Conservation (phyloP, 768 basidiomycete species). For the Termitomyces bulborhizus region DNA sequence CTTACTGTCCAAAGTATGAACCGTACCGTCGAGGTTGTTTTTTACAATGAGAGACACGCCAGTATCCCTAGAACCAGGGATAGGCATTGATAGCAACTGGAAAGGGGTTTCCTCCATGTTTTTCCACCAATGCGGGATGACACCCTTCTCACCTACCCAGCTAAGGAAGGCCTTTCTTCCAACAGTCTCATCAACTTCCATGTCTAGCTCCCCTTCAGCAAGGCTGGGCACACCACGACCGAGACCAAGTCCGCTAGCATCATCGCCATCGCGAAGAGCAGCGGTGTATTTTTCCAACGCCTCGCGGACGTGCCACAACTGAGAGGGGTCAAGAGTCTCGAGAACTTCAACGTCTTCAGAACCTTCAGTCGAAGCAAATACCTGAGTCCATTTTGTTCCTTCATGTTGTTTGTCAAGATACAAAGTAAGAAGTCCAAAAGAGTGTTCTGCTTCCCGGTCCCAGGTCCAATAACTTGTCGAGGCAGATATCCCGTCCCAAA, state of each 20-base stretch:
- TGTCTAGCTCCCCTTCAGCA: conserved; percentile 85
- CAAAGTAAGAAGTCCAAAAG: conserved; percentile 68
- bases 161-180: conserved; percentile 62
- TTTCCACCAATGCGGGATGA: conserved; percentile 35
- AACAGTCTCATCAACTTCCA: conserved; percentile 74
- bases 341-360: conserved; percentile 62
- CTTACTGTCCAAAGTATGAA: conserved; percentile 40
- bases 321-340: conserved; percentile 84
- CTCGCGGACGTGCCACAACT: conserved; percentile 74
- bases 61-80: conserved; percentile 45
- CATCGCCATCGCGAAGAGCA: conserved; percentile 50
- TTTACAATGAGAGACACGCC: conserved; percentile 54
- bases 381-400: conserved; percentile 79
- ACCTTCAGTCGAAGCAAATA: conserved; percentile 58
- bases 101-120: conserved; percentile 30
- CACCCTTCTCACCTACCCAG: conserved; percentile 55
- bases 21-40: conserved; percentile 65
- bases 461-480: conserved; percentile 91
- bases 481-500: conserved; percentile 79
- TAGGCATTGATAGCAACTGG: conserved; percentile 60
- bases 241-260: conserved; percentile 55
- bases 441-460: conserved; percentile 68
- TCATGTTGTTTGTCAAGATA: conserved; percentile 85
- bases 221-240: conserved; percentile 74
- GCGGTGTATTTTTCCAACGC: conserved; percentile 82